Conservation (phyloP, 192 early-diverging fungal species). For the Backusella westeae region DNA sequence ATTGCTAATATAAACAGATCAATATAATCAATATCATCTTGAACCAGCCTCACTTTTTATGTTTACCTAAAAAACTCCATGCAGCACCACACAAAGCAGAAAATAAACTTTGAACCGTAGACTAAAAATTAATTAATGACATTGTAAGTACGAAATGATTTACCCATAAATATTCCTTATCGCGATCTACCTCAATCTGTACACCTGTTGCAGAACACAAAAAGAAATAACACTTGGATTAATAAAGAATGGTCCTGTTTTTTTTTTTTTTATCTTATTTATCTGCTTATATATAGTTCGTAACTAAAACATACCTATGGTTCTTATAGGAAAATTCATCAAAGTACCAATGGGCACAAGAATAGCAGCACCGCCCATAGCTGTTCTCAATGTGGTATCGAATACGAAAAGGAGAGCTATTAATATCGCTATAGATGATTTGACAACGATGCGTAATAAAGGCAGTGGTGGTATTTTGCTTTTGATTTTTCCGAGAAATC, state of each 20-base stretch:
- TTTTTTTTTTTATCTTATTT: not conserved
- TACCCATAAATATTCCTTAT: not conserved
- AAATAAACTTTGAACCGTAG: not conserved
- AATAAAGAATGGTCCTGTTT: not conserved
- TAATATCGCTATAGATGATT: slow-evolving; percentile 20
- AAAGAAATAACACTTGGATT: not conserved
- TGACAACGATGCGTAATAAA: slow-evolving; percentile 14
- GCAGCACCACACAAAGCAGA: slow-evolving; percentile 10
- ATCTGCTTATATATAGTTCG: no score
- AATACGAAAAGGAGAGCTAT: slow-evolving; percentile 16
- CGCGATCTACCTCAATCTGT: slow-evolving; percentile 26
- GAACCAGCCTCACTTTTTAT: not conserved
- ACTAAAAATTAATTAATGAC: not conserved
- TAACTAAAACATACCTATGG: slow-evolving; percentile 2
- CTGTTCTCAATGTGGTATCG: not conserved
- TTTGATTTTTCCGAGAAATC: not conserved
- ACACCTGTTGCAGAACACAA: slow-evolving; percentile 12
- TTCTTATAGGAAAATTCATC: slow-evolving; percentile 22
- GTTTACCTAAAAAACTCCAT: slow-evolving; percentile 30
- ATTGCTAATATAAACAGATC: slow-evolving; percentile 8
- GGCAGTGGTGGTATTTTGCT: slow-evolving; percentile 9
- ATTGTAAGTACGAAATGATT: not conserved
- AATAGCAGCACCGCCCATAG: slow-evolving; percentile 9
- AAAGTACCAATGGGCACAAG: slow-evolving; percentile 22
- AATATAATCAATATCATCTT: not conserved